phyloP scores from a whole-genome alignment of 371 early-diverging fungal genomes.

The Fennellomyces sp. region DNA sequence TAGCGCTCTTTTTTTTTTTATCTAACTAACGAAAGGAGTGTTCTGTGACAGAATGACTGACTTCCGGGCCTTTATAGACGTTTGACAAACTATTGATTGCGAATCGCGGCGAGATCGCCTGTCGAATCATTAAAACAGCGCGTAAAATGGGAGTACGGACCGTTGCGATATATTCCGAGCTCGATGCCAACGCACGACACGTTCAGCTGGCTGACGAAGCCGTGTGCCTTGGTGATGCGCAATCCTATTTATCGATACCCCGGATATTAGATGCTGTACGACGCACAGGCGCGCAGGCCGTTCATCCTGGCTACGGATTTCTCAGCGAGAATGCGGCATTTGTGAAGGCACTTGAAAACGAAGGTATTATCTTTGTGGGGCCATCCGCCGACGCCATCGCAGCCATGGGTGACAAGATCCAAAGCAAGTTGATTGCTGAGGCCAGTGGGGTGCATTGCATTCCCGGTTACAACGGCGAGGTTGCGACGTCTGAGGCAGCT shows the following conservation, averaged over 20 bases:
- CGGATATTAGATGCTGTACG: constrained; percentile 65
- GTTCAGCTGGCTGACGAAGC: constrained; percentile 87
- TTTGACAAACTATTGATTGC: constrained; percentile 57
- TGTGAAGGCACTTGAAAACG: constrained; percentile 61
- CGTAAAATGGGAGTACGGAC: constrained; percentile 49
- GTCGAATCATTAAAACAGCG: constrained; percentile 56
- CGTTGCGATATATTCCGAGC: constrained; percentile 61
- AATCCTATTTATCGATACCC: constrained; percentile 74
- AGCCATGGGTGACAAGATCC: constrained; percentile 94
- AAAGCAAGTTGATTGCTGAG: constrained; percentile 68
- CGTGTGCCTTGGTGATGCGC: constrained; percentile 63
- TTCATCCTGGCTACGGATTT: constrained; percentile 90
- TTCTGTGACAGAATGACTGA: neutral
- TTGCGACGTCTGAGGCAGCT: constrained; percentile 46
- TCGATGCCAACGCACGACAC: constrained; percentile 81
- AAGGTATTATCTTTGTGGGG: constrained; percentile 77
- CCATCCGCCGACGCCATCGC: constrained; percentile 79
- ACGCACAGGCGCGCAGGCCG: constrained; percentile 71
- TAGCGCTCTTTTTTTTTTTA: neutral
- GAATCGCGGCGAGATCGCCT: constrained; percentile 59
- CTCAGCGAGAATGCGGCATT: constrained; percentile 84
- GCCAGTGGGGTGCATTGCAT: constrained; percentile 68
- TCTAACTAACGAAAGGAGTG: neutral
- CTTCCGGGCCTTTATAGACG: constrained; percentile 33
- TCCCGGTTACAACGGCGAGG: constrained; percentile 71